These are phyloP conservation scores for Pseudovirgaria hyperparasitica DNA, from an alignment of 2,329 filamentous ascomycete species.

Conservation along the genomic window DNA sequence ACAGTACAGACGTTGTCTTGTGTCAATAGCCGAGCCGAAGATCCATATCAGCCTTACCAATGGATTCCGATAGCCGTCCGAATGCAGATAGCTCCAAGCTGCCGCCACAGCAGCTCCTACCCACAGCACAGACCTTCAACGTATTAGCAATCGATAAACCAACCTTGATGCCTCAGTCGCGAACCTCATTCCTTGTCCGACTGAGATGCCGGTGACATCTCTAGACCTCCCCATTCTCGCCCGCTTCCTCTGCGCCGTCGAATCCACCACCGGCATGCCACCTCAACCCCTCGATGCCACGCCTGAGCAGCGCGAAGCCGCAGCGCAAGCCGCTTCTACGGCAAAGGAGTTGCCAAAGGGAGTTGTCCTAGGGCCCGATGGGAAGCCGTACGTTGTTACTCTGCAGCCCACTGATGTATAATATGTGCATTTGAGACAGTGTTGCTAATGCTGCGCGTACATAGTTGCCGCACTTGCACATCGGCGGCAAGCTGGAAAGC, in stretches of 20 bases:
- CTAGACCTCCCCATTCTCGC: slow-evolving; percentile 24
- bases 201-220: slow-evolving; percentile 19
- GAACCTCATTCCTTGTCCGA: slow-evolving; percentile 4
- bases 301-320: slow-evolving; percentile 11
- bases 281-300: slow-evolving; percentile 20
- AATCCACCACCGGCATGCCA: slow-evolving; percentile 23
- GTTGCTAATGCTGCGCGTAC: slow-evolving; percentile 1
- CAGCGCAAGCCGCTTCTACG: slow-evolving; percentile 12
- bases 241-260: slow-evolving; percentile 24
- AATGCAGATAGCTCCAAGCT: no score
- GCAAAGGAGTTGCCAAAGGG: slow-evolving; percentile 54
- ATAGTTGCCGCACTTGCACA: slow-evolving; percentile 59
- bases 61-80: no score
- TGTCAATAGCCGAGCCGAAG: no score
- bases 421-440: slow-evolving; percentile 8
- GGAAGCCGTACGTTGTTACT: slow-evolving; percentile 57
- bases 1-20: no score
- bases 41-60: no score
- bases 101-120: no score
- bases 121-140: background rate
- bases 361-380: slow-evolving; percentile 64
- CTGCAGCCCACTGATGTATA: slow-evolving; percentile 3
- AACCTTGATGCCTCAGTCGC: no score
- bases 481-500: slow-evolving; percentile 47
- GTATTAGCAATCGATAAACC: slow-evolving; percentile 1